These are phyloP conservation scores for Acanthamoeba lenticulata DNA, from an alignment of 208 protist species.

Conservation along the genomic window DNA sequence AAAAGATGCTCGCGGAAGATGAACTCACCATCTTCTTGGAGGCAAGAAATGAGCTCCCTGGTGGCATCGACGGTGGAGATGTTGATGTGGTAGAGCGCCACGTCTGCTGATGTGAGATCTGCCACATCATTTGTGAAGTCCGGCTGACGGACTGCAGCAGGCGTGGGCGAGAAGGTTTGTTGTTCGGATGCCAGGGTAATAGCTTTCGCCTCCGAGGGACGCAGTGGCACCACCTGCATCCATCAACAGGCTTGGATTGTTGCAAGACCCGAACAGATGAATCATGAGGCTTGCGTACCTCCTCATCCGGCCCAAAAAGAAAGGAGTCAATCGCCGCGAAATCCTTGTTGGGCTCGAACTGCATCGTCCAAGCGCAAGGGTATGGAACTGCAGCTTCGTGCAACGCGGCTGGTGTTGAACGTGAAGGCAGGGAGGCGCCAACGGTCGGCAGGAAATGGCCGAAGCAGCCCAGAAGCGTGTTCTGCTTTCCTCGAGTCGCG, in stretches of 20 bases:
- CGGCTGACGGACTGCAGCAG: too few relatives aligned
- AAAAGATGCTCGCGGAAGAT: neutral
- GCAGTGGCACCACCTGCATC: neutral
- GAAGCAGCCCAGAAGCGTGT: too few relatives aligned
- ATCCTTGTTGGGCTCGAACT: neutral
- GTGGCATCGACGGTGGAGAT: conserved; percentile 26
- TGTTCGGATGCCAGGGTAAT: neutral
- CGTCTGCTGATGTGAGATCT: too few relatives aligned
- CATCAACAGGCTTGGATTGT: neutral
- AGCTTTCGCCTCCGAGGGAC: neutral
- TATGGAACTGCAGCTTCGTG: too few relatives aligned
- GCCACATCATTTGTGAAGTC: too few relatives aligned
- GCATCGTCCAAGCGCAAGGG: too few relatives aligned
- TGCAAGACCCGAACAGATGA: neutral
- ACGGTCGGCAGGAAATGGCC: too few relatives aligned
- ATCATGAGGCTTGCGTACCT: neutral
- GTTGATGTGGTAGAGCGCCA: neutral
- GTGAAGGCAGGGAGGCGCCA: too few relatives aligned
- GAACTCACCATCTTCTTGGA: conserved; percentile 37
- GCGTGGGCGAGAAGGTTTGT: neutral
- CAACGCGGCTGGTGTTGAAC: too few relatives aligned
- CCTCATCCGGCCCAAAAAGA: neutral
- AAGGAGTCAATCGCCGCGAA: neutral
- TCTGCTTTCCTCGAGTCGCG: too few relatives aligned
- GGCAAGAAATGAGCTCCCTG: conserved; percentile 35